Evolutionary conservation across 1,284 basidiomycete species (phyloP), one percentile per base, ranked within the genome.

Genomic region (Polyporus tsugae): DNA sequence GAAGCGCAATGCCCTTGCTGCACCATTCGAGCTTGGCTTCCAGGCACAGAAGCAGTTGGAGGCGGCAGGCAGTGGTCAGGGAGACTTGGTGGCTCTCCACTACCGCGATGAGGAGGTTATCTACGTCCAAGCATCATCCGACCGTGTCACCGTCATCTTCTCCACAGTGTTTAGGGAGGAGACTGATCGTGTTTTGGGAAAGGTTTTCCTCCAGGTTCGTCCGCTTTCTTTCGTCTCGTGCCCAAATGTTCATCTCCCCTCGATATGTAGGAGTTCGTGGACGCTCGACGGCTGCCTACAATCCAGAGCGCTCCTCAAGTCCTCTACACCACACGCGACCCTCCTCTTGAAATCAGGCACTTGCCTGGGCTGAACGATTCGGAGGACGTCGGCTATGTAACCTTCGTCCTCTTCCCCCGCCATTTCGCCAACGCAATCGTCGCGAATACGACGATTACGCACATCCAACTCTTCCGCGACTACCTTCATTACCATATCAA

Each of bases 401-500:
- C 98, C 4, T 99, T 99, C 79, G 96, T 99, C 68, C 89, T 99
- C 66, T 98, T 97, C 85, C 98, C 98, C 42, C 94, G 96, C 61
- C 98, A 99, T 85, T 99, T 98, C 80, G 81, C 88, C 72, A 94
- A 91, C 75, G 85, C 90, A 5, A 82, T 87, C n/a, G 85, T 90
- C 44, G 92, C 94, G 7, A 85, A 89, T n/a, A 84, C 86, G 39
- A 97, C 96, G 17, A 99, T 99, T 78, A 97, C 96, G 44, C 95
- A 96, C 76, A 95, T 99, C 77, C 96, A 99, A 80, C 87, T 98
- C 49, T 99, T 99, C 92, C 88, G 98, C 63, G 96, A 99, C 81
- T 99, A 99, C 79, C 86, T 99, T 46, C 98, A 99, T 83, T 99
- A 99, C 82, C 98, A 99, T 82, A 98, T 99, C 89, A 99, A 97